Conservation (phyloP, 495 filamentous ascomycete genomes). For the Aspergillus hancockii region DNA sequence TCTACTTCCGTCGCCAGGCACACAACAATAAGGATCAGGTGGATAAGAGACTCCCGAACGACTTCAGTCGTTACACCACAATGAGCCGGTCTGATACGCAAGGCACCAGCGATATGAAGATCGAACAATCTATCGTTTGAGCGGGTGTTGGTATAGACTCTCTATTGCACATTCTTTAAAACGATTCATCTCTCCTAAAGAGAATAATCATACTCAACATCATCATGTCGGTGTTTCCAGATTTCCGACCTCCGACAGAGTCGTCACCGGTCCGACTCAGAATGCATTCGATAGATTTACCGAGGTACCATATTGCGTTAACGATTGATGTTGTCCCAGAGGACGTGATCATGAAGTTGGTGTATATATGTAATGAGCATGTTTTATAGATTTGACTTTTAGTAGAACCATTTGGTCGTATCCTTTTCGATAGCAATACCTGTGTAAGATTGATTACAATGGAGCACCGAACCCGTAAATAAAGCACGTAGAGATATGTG, state of each 20-base stretch:
- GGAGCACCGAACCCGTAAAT: no score
- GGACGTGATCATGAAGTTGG: background rate
- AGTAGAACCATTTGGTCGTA: background rate
- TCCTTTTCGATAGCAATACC: background rate
- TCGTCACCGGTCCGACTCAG: background rate
- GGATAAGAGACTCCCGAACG: slow-evolving; percentile 20
- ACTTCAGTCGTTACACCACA: slow-evolving; percentile 40
- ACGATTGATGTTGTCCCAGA: background rate
- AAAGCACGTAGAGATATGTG: background rate
- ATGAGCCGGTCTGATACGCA: slow-evolving; percentile 44
- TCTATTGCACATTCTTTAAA: background rate
- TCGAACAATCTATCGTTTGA: slow-evolving; percentile 38
- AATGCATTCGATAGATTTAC: background rate
- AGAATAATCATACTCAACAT: background rate
- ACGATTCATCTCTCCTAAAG: background rate
- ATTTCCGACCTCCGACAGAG: background rate
- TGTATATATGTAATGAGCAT: slow-evolving; percentile 1
- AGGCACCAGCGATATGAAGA: slow-evolving; percentile 32
- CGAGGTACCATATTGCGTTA: background rate
- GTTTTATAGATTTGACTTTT: background rate
- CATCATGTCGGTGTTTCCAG: background rate
- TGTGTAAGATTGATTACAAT: background rate
- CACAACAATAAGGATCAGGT: slow-evolving; percentile 16
- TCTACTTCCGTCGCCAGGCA: slow-evolving; percentile 44
- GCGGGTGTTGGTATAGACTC: background rate